phyloP scores from a whole-genome alignment of 2,329 filamentous ascomycete genomes.

The Colletotrichum sidae region DNA sequence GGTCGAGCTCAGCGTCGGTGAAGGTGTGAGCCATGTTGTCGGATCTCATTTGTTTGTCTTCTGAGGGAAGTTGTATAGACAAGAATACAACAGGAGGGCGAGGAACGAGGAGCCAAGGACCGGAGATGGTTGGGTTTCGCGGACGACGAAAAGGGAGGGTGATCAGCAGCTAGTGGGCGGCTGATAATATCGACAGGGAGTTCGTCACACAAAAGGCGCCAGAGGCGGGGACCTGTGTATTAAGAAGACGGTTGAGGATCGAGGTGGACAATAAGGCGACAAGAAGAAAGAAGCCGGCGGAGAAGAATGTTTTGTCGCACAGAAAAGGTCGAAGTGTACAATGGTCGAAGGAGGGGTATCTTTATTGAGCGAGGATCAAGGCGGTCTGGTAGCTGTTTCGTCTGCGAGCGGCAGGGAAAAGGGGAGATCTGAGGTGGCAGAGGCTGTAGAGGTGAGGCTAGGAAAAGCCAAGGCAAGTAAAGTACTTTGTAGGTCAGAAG shows the following conservation, averaged over 20 bases:
- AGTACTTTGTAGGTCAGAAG: no score
- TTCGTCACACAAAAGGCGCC: conserved; percentile 18
- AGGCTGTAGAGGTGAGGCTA: conserved; percentile 17
- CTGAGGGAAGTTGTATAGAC: conserved; percentile 2
- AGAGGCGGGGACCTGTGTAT: conserved; percentile 8
- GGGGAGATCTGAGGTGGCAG: conserved; percentile 22
- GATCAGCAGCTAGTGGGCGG: conserved; percentile 34
- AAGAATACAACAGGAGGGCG: conserved; percentile 4
- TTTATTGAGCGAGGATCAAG: conserved; percentile 16
- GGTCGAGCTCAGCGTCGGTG: conserved; percentile 78
- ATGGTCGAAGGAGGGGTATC: conserved; percentile 10
- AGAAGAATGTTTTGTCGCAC: conserved; percentile 4
- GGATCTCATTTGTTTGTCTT: background rate
- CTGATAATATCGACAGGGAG: conserved; percentile 29
- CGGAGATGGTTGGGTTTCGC: conserved; percentile 15
- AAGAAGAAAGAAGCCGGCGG: conserved; percentile 17
- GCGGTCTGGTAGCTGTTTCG: conserved; percentile 29
- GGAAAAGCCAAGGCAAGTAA: conserved; percentile 17
- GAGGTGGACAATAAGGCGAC: conserved; percentile 9
- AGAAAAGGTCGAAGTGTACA: background rate
- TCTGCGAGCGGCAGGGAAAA: conserved; percentile 30
- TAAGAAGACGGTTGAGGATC: background rate
- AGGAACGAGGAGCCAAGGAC: conserved; percentile 1
- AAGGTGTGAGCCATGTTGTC: conserved; percentile 43
- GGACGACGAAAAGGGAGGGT: conserved; percentile 33